Percentiles rank a stretch among this genome's conserved stretches.
Evolutionary conservation across 768 basidiomycete genomes (phyloP).

Genomic region (Russula foetens): DNA sequence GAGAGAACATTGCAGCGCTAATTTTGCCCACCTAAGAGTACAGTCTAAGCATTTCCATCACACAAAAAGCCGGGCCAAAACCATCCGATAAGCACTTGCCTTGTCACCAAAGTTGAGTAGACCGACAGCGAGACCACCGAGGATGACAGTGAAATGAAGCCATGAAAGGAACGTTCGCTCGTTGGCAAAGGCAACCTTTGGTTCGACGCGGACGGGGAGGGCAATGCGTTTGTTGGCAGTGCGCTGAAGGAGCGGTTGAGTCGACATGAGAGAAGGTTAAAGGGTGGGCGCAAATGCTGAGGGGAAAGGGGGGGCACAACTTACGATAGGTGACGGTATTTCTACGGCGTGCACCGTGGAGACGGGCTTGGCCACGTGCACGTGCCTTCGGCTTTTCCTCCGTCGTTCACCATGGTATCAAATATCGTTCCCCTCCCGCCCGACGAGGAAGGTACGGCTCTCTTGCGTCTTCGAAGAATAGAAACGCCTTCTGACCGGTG

Average conservation of each 20-base stretch:
- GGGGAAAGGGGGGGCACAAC: background rate
- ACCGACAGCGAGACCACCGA: slow-evolving; percentile 93
- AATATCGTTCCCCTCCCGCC: slow-evolving; percentile 40
- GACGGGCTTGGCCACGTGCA: background rate
- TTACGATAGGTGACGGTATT: background rate
- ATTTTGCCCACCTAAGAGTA: slow-evolving; percentile 76
- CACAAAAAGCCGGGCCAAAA: background rate
- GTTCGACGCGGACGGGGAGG: slow-evolving; percentile 89
- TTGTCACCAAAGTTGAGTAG: slow-evolving; percentile 97
- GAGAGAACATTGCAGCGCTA: slow-evolving; percentile 92
- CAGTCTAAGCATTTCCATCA: background rate
- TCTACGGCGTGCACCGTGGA: background rate
- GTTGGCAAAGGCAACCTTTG: slow-evolving; percentile 92
- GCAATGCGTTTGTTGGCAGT: slow-evolving; percentile 93
- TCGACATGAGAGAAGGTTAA: slow-evolving; percentile 59
- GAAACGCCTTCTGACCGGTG: background rate
- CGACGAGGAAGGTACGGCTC: slow-evolving; percentile 54
- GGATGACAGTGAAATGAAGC: slow-evolving; percentile 96
- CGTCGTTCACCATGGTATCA: slow-evolving; percentile 4
- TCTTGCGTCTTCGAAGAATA: background rate
- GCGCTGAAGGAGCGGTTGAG: slow-evolving; percentile 93
- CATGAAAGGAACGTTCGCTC: slow-evolving; percentile 96
- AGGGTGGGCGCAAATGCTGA: too few relatives aligned
- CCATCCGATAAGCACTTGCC: slow-evolving; percentile 34
- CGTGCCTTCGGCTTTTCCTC: background rate